These are phyloP conservation scores for Heritiera fomes DNA, from an alignment of 345 rosid species.

Conservation along the genomic window DNA sequence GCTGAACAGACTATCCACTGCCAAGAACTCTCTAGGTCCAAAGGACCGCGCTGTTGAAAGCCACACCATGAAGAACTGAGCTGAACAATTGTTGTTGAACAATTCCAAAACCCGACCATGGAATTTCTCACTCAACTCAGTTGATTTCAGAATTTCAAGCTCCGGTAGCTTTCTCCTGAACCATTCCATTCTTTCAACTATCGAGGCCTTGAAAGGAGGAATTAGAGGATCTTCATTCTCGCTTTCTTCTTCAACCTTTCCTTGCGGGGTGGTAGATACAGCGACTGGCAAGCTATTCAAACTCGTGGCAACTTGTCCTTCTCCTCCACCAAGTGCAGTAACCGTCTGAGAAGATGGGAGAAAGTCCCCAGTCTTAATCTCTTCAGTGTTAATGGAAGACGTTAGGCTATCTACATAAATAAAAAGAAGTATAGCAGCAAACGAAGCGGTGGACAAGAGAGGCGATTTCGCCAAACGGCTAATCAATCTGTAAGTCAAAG, in stretches of 20 bases:
- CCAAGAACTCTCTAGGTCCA: slow-evolving; percentile 58
- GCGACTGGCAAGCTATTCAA: neutral
- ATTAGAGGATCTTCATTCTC: slow-evolving; percentile 37
- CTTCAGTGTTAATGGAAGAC: neutral
- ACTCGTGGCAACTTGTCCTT: slow-evolving; percentile 15
- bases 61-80: slow-evolving; percentile 74
- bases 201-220: slow-evolving; percentile 50
- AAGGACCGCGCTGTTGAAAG: slow-evolving; percentile 53
- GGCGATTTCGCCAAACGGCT: slow-evolving; percentile 23
- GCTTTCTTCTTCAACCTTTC: slow-evolving; percentile 15
- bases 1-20: slow-evolving; percentile 54
- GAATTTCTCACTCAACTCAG: slow-evolving; percentile 34
- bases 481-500: neutral
- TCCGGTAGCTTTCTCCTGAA: slow-evolving; percentile 46
- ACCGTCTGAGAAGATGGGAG: neutral
- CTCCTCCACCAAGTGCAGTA: neutral
- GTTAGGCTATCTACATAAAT: slow-evolving; percentile 28
- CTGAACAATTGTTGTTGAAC: slow-evolving; percentile 40
- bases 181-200: slow-evolving; percentile 57
- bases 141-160: slow-evolving; percentile 49
- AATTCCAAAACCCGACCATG: slow-evolving; percentile 44
- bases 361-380: neutral
- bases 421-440: slow-evolving; percentile 33
- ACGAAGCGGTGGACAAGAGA: slow-evolving; percentile 20
- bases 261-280: neutral